Evolutionary conservation across 768 basidiomycete genomes (phyloP), one percentile per base, ranked within the genome.

Genomic region (Suillus alpinus): DNA sequence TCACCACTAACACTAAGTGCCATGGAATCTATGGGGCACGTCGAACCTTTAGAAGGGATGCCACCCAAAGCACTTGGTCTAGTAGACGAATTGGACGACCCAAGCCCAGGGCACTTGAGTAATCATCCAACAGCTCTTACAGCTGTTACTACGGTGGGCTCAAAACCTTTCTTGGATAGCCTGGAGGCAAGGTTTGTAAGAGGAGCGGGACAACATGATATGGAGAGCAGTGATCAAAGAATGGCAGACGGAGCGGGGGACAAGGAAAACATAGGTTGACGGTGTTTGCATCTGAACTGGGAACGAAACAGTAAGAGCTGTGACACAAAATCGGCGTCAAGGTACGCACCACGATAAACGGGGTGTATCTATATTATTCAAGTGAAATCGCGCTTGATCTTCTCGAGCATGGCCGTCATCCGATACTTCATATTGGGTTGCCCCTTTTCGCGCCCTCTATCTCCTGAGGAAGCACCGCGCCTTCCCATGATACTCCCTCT

Each of bases 71-170:
- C 78, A 5, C 75, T 94, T 6, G 91, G 92, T 0, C 78, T 94
- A 18, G 92, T 94, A 32, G 92, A 94, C 65, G 91, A 94, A 73
- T 75, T 94, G 65, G 92, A 94, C 66, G 89, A 93, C 73, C 91
- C 92, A 4, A 78, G 83, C 56, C 92, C 92, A 14, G 92, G 91
- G 23, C 92, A 94, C 72, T 78, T 94, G 80, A 91, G 91, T 66
- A 88, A 92, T 51, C 86, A 86, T 69, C 91, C 91, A 3, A 88
- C 83, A 3, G 79, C 91, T 1, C 74, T 93, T 52, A 83, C 83
- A 16, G 77, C 87, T 9, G 84, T 86, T n/a, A 91, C 88, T 10
- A 81, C 82, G 6, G 52, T 76, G 37, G 63, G 69, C 59, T 62
- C 73, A 66, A 76, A 77, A 51, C 83, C 86, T n/a, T 78, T 85